Evolutionary conservation across 83 land plant species (phyloP).

Genomic region (Larix sibirica): DNA sequence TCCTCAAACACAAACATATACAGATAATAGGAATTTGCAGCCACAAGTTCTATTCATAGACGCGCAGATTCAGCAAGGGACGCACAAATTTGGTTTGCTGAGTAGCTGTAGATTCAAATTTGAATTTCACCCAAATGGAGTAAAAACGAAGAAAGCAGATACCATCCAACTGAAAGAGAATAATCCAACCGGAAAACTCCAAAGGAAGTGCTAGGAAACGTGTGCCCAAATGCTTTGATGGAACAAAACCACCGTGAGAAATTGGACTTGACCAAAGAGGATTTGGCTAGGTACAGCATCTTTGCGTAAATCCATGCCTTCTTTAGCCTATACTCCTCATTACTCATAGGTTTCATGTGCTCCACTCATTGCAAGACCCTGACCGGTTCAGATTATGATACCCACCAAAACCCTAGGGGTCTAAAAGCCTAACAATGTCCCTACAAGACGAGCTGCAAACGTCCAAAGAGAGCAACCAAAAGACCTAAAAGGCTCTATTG

Average conservation of each 20-base stretch:
- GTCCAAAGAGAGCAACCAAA: slow-evolving; percentile 4
- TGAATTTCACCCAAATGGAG: neutral
- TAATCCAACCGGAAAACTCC: slow-evolving; percentile 7
- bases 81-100: neutral
- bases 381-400: too few species aligned
- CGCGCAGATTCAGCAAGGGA: neutral
- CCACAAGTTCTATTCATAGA: too few species aligned
- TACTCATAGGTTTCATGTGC: too few species aligned
- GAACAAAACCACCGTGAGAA: slow-evolving; percentile 14
- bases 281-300: neutral
- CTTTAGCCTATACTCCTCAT: too few species aligned
- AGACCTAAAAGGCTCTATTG: neutral
- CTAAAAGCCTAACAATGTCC: neutral
- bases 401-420: neutral
- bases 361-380: too few species aligned
- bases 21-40: neutral
- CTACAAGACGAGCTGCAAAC: neutral
- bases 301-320: too few species aligned
- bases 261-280: slow-evolving; percentile 3
- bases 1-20: neutral
- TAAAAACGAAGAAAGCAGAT: neutral
- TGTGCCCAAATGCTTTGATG: slow-evolving; percentile 13
- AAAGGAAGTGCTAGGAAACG: neutral
- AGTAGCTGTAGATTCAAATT: neutral
- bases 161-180: neutral